A percentile compares a stretch with the other conserved stretches of the same genome.
phyloP scores from a whole-genome alignment of 108 stramenopile species.

The Cyclotella kingstonii region DNA sequence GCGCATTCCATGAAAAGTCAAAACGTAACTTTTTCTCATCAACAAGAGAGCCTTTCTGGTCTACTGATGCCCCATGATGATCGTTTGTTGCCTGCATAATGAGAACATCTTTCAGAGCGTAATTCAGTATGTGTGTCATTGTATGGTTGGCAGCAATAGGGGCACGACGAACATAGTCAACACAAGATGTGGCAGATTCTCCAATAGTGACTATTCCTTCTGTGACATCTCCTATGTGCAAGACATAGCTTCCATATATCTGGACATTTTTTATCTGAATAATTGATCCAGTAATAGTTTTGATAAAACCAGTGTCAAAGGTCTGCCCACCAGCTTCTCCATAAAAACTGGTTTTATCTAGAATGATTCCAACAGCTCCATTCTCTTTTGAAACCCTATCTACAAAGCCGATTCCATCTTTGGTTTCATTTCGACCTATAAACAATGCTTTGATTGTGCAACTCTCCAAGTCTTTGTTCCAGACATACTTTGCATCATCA shows the following conservation, averaged over 20 bases:
- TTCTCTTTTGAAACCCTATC: slow-evolving; percentile 65
- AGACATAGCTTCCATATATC: slow-evolving; percentile 87
- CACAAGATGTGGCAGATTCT: slow-evolving; percentile 76
- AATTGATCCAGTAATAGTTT: slow-evolving; percentile 44
- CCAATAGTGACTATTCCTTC: slow-evolving; percentile 77
- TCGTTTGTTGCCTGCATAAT: slow-evolving; percentile 49
- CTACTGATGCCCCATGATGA: slow-evolving; percentile 53
- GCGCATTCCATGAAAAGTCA: slow-evolving; percentile 93
- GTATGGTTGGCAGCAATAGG: slow-evolving; percentile 98
- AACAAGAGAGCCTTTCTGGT: slow-evolving; percentile 96
- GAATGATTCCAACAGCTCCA: slow-evolving; percentile 86
- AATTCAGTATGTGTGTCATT: slow-evolving; percentile 99
- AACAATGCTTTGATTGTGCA: slow-evolving; percentile 88
- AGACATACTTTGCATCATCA: slow-evolving; percentile 85
- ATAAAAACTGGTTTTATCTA: slow-evolving; percentile 94
- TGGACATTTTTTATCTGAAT: slow-evolving; percentile 84
- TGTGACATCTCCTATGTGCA: slow-evolving; percentile 84
- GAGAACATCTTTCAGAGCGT: slow-evolving; percentile 88
- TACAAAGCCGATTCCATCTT: slow-evolving; percentile 87
- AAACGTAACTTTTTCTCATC: slow-evolving; percentile 96
- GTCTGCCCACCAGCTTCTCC: slow-evolving; percentile 97
- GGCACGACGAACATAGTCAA: slow-evolving; percentile 95
- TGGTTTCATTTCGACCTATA: slow-evolving; percentile 86
- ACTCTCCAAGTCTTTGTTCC: slow-evolving; percentile 74
- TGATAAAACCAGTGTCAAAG: slow-evolving; percentile 87